Base-by-base conservation (phyloP, 805 yeast species). In the Starmera quercuum region DNA sequence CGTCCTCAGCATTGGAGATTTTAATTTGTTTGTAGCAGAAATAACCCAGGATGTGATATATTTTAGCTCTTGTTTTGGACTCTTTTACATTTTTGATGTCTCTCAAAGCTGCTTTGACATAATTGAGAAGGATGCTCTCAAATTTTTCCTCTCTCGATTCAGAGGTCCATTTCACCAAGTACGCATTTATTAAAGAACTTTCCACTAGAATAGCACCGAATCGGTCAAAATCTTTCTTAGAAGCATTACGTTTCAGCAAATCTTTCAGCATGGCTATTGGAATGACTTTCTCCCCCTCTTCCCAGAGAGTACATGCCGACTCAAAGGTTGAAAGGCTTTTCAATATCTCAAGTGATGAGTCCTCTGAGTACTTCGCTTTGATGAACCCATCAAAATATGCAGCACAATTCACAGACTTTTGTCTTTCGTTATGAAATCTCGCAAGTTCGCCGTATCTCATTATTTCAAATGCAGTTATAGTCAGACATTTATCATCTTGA, bases 11-110 rank as follows among this genome's bases (percentile, higher is more conserved):
- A 2, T 59, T 56, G 5, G 65, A 50, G 5, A 71, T 64, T 40
- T 70, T 67, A 20, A 71, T 56, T 45, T 83, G 88, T 6, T 62
- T 56, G 45, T 81, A 82, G 51, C 95, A 83, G 49, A 87, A 87
- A 20, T 66, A 61, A 0, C 88, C 97, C 44, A 82, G 67, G 3
- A 66, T 62, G 39, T 73, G 79, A 47, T 54, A 80, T 6, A 78
- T 68, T 23, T 60, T 54, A 0, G 78, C 73, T 27, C 56, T 49
- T 21, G 56, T 58, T 2, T 49, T 47, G 11, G 33, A 37, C 5
- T 50, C 47, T 5, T 38, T 18, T 5, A 45, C 42, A 2, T 49
- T 31, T 10, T 40, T 39, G 8, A 41, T 41, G 7, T 25, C 22
- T 2, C 15, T n/a, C 5, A 51, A 32, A 10, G 56, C 35, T 29